Conservation (phyloP, 805 yeast genomes). For the Zygosaccharomyces gambellarensis region DNA sequence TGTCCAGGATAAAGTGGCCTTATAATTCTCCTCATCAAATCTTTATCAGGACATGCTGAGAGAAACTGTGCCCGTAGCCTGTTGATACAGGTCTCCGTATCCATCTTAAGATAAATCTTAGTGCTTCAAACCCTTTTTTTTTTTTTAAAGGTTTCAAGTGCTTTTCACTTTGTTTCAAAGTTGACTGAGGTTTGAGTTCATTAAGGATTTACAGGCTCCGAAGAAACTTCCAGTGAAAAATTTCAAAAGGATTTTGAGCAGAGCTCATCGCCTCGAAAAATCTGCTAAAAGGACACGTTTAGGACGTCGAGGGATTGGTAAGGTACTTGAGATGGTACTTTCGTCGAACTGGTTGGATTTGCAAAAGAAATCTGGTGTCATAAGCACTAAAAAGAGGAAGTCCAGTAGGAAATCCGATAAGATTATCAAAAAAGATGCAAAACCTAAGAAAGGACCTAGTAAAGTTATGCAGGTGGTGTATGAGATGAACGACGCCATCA, state of each 20-base stretch:
- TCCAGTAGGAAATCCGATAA: not conserved
- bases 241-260: not conserved
- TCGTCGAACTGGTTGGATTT: conserved; percentile 37
- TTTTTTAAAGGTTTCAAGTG: not conserved
- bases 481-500: conserved; percentile 30
- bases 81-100: conserved; percentile 25
- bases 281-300: not conserved
- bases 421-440: not conserved
- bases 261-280: conserved; percentile 10
- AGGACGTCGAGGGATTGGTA: not conserved
- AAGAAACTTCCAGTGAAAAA: conserved; percentile 1
- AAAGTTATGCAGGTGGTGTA: conserved; percentile 32
- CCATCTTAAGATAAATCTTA: conserved; percentile 20
- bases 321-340: conserved; percentile 24
- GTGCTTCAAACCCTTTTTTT: not conserved
- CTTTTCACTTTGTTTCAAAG: not conserved
- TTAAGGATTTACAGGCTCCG: not conserved
- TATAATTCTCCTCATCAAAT: conserved; percentile 29
- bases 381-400: conserved; percentile 13
- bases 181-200: not conserved
- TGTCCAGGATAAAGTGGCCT: conserved; percentile 22
- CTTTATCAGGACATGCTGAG: conserved; percentile 27
- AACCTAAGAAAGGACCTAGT: conserved; percentile 9
- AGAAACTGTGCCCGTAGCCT: conserved; percentile 30
- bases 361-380: conserved; percentile 17